A percentile compares a stretch with the other conserved stretches of the same genome.
Evolutionary conservation across 208 protist genomes (phyloP).

Genomic region (Trypanosoma boissoni): DNA sequence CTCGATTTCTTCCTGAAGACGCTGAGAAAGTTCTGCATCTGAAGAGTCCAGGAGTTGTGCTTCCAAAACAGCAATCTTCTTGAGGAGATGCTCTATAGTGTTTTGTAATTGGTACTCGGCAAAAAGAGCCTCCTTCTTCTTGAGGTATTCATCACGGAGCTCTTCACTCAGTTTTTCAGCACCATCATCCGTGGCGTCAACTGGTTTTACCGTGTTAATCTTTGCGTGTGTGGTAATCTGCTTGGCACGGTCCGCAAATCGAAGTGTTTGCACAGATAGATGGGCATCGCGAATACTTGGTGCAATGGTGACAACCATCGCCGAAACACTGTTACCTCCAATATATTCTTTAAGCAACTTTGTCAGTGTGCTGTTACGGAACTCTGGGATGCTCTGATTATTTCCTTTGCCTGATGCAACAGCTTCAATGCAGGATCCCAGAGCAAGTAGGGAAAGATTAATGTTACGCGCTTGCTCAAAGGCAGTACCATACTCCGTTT

Average conservation of each 20-base stretch:
- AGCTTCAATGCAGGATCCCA: constrained; percentile 81
- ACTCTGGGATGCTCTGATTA: constrained; percentile 62
- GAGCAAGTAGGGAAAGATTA: constrained; percentile 75
- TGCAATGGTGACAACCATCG: constrained; percentile 78
- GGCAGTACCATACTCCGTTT: constrained; percentile 59
- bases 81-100: constrained; percentile 55
- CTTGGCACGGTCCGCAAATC: constrained; percentile 86
- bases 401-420: constrained; percentile 48
- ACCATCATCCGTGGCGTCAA: constrained; percentile 34
- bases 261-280: constrained; percentile 81
- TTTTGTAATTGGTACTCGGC: constrained; percentile 69
- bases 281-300: constrained; percentile 63
- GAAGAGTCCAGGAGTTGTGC: constrained; percentile 35
- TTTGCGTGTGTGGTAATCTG: constrained; percentile 77
- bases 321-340: constrained; percentile 82
- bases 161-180: constrained; percentile 38
- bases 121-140: constrained; percentile 76
- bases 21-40: constrained; percentile 55
- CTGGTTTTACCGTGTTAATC: constrained; percentile 63
- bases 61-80: constrained; percentile 64
- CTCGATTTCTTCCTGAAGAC: constrained; percentile 58
- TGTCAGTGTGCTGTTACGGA: constrained; percentile 82
- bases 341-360: constrained; percentile 87
- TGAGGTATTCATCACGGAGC: constrained; percentile 57
- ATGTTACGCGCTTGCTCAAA: constrained; percentile 87